Base-by-base conservation (phyloP, 495 filamentous ascomycete genomes). In the Chaetomium tenue region DNA sequence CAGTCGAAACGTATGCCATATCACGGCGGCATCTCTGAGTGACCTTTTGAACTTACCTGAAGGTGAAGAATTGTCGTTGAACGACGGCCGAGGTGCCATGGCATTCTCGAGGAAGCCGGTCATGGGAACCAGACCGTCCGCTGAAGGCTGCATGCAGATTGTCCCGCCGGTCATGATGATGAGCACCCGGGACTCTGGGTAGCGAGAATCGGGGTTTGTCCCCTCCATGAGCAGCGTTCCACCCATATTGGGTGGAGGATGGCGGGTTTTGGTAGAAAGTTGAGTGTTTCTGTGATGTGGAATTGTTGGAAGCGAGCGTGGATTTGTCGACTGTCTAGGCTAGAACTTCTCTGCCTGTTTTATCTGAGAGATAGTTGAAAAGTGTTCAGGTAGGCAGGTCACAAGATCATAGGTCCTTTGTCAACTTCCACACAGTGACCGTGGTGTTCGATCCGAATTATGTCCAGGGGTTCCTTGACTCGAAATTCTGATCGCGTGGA, bases 101-200 rank as follows among this genome's bases (percentile, higher is more conserved):
- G 90, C 91, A 56, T 86, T 85, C 47, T 95, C 82, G 30, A 97
- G 82, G 70, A 98, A 98, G 0, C 90, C 91, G 70, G 86, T 80
- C 16, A 90, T 90, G 22, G 91, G 89, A 11, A 89, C 75, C 59
- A 89, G 80, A 9, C 86, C 89, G 56, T 86, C 82, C 0, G 82
- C 79, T 4, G 86, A 89, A 15, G 82, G 84, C 70, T 85, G 84
- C 94, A 98, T 98, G 76, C 92, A 97, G 62, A 98, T 98, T 1
- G 94, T 98, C 22, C 94, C 94, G 53, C 94, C 92, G 16, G 93
- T 96, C 84, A 93, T 93, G 77, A 96, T 91, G 64, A 96, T 88
- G 61, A 96, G 80, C 9, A 96, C 90, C 61, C 91, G 81, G 0
- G 91, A 90, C 74, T 96, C 92, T 1, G 86, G 85, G 64, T 76